These are phyloP conservation scores for Neonothopanus nambi DNA, from an alignment of 1,284 basidiomycete genomes.

Conservation along the genomic window DNA sequence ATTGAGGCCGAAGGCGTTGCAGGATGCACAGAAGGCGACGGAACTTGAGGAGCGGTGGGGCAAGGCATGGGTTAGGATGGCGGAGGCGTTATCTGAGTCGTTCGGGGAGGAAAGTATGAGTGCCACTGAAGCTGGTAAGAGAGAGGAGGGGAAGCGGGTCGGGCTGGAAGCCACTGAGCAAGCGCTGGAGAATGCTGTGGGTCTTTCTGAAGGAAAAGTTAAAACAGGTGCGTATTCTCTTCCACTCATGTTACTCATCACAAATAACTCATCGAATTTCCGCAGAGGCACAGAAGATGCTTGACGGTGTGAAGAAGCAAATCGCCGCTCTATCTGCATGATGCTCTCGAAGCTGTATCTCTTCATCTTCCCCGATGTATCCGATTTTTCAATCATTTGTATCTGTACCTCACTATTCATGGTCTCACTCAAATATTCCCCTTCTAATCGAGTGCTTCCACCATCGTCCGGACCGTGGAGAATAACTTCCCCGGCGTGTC, in stretches of 20 bases:
- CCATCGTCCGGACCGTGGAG: too few species aligned
- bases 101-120: neutral
- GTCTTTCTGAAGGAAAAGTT: constrained; percentile 9
- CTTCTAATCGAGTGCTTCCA: too few species aligned
- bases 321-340: neutral
- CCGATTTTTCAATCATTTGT: too few species aligned
- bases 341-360: too few species aligned
- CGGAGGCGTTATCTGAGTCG: constrained; percentile 4
- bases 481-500: too few species aligned
- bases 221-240: constrained; percentile 4
- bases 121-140: neutral
- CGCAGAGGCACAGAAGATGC: constrained; percentile 10
- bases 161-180: neutral
- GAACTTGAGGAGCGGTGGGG: constrained; percentile 13
- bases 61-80: constrained; percentile 12
- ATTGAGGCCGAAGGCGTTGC: constrained; percentile 5
- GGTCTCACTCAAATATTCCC: too few species aligned
- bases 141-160: neutral
- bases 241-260: neutral
- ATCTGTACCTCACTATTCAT: too few species aligned
- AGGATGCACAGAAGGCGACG: constrained; percentile 6
- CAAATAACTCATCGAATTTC: neutral
- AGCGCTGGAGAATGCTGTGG: constrained; percentile 9
- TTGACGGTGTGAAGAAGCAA: constrained; percentile 4
- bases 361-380: too few species aligned